These are phyloP conservation scores for Aspergillus mulundensis DNA, from an alignment of 495 filamentous ascomycete species.

Conservation along the genomic window DNA sequence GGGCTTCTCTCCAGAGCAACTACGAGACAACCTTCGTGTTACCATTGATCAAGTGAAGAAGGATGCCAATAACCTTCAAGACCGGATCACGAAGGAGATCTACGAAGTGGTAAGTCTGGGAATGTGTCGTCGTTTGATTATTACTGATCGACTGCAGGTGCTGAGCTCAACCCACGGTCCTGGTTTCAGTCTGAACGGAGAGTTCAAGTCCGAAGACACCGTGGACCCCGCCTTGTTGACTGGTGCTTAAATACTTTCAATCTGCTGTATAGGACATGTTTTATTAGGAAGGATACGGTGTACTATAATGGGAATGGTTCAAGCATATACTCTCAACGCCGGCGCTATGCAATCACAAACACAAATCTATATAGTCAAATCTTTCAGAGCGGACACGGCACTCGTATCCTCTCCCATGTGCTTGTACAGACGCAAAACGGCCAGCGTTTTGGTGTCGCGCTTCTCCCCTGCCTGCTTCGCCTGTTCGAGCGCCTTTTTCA, in stretches of 20 bases:
- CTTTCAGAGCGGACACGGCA: conserved; percentile 59
- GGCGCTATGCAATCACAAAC: conserved; percentile 38
- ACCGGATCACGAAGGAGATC: conserved; percentile 72
- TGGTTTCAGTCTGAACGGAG: conserved; percentile 80
- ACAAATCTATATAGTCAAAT: conserved; percentile 48
- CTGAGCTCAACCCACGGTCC: conserved; percentile 82
- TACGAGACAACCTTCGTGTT: conserved; percentile 77
- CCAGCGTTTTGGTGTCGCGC: conserved; percentile 58
- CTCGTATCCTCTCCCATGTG: conserved; percentile 70
- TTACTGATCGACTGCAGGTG: conserved; percentile 44
- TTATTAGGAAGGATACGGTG: conserved; percentile 44
- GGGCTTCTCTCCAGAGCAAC: conserved; percentile 79
- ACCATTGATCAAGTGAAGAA: conserved; percentile 74
- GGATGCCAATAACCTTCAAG: conserved; percentile 64
- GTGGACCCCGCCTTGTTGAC: conserved; percentile 41
- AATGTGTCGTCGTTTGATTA: not conserved
- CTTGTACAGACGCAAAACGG: conserved; percentile 72
- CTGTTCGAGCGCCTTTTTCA: conserved; percentile 75
- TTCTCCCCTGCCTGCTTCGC: conserved; percentile 50
- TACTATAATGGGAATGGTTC: conserved; percentile 53
- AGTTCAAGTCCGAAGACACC: conserved; percentile 59
- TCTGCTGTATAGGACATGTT: conserved; percentile 44
- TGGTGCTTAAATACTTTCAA: conserved; percentile 41
- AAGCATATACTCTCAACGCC: conserved; percentile 34
- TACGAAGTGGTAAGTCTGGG: conserved; percentile 70